phyloP scores from a whole-genome alignment of 352 stramenopile genomes.

The Phytophthora nicotianae region DNA sequence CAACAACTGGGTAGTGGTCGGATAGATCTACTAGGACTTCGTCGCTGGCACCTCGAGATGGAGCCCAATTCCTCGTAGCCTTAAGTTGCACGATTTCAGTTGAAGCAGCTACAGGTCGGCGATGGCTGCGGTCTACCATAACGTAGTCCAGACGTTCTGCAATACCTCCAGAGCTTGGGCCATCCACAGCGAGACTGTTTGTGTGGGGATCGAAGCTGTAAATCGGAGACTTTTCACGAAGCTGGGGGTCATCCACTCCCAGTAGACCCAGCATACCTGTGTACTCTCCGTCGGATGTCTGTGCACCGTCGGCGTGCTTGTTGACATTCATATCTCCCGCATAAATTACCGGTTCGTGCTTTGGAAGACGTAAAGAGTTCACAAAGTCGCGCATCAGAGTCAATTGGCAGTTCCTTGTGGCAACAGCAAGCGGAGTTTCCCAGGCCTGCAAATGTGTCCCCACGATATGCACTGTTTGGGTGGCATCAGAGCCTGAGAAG shows the following conservation, averaged over 20 bases:
- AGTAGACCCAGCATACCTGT: slow-evolving; percentile 54
- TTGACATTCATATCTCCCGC: slow-evolving; percentile 74
- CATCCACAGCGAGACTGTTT: slow-evolving; percentile 61
- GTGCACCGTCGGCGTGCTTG: slow-evolving; percentile 34
- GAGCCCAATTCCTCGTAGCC: slow-evolving; percentile 47
- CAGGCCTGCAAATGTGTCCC: slow-evolving; percentile 74
- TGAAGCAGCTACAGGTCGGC: slow-evolving; percentile 30
- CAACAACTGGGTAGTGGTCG: slow-evolving; percentile 72
- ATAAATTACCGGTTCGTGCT: slow-evolving; percentile 55
- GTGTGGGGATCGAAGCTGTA: slow-evolving; percentile 73
- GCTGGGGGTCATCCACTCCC: slow-evolving; percentile 37
- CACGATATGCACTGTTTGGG: slow-evolving; percentile 59
- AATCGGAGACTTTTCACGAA: slow-evolving; percentile 34
- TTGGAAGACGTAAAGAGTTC: slow-evolving; percentile 48
- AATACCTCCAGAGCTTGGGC: slow-evolving; percentile 60
- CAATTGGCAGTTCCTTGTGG: slow-evolving; percentile 50
- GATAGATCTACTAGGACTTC: slow-evolving; percentile 63
- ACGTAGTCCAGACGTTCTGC: slow-evolving; percentile 74
- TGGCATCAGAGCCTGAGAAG: slow-evolving; percentile 11
- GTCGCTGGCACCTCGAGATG: slow-evolving; percentile 16
- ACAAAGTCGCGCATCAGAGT: slow-evolving; percentile 52
- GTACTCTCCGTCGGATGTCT: slow-evolving; percentile 41
- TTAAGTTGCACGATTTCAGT: slow-evolving; percentile 63
- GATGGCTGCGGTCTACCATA: slow-evolving; percentile 43
- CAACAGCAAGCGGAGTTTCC: slow-evolving; percentile 52